A percentile compares a stretch with the other conserved stretches of the same genome.
Evolutionary conservation across 371 early-diverging fungal genomes (phyloP).

Genomic region (Rhizomucor miehei): DNA sequence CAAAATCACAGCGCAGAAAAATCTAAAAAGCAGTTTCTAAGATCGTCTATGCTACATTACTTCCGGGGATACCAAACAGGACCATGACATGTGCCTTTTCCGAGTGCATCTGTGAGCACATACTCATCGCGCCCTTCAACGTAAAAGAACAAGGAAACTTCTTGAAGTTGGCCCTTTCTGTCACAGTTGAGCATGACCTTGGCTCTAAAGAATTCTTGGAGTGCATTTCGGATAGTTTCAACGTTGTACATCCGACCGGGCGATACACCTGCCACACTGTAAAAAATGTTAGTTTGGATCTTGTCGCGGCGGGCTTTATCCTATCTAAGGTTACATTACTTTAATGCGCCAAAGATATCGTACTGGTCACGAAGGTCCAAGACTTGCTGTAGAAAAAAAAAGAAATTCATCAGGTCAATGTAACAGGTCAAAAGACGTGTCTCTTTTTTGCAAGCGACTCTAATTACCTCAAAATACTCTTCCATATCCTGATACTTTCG

Average conservation of each 20-base stretch:
- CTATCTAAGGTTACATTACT: conserved; percentile 16
- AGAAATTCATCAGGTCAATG: neutral
- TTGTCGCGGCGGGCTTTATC: too few relatives aligned
- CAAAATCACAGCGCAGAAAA: too few relatives aligned
- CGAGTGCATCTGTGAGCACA: conserved; percentile 27
- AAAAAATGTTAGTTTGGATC: neutral
- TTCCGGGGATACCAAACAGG: conserved; percentile 40
- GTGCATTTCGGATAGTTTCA: conserved; percentile 27
- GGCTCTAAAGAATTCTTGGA: conserved; percentile 25
- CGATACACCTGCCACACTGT: conserved; percentile 37
- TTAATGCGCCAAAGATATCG: conserved; percentile 45
- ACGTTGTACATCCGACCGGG: conserved; percentile 39
- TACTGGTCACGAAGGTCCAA: conserved; percentile 37
- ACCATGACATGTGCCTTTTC: conserved; percentile 29
- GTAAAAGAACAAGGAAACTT: conserved; percentile 39
- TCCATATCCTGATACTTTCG: conserved; percentile 40
- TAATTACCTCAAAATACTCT: conserved; percentile 43
- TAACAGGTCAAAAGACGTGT: neutral
- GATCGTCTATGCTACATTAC: too few relatives aligned
- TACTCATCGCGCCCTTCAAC: conserved; percentile 38
- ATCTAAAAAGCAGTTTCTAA: too few relatives aligned
- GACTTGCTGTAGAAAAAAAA: too few relatives aligned
- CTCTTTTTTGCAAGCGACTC: neutral
- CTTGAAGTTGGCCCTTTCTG: conserved; percentile 20
- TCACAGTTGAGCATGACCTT: conserved; percentile 35